Percentiles rank a stretch among this genome's conserved stretches.
Evolutionary conservation across 2,329 filamentous ascomycete genomes (phyloP).

Genomic region (Ophiocordyceps camponoti-rufipedis): DNA sequence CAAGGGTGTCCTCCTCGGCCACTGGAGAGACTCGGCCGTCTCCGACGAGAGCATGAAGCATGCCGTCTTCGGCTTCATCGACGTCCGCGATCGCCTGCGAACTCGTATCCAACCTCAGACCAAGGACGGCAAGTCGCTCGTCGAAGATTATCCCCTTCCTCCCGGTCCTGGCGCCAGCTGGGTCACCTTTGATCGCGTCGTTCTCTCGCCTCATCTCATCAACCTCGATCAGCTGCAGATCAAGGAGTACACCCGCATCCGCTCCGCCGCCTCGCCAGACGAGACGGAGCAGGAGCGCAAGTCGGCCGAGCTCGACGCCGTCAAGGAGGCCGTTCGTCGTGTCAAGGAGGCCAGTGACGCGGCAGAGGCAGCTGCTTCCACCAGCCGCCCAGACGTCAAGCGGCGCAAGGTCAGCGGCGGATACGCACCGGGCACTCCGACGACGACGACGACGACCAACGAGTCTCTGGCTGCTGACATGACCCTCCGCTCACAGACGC

Average conservation of each 20-base stretch:
- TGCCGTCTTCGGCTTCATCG: conserved; percentile 43
- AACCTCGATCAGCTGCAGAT: conserved; percentile 36
- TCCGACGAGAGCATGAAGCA: conserved; percentile 32
- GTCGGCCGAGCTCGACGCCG: conserved; percentile 22
- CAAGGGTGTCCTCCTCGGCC: conserved; percentile 34
- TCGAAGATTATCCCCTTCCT: conserved; percentile 28
- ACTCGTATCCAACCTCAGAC: conserved; percentile 36
- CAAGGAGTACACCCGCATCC: conserved; percentile 44
- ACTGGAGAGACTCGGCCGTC: conserved; percentile 40
- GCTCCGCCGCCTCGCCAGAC: conserved; percentile 17
- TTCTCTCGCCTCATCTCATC: conserved; percentile 38
- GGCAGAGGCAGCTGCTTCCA: conserved; percentile 21
- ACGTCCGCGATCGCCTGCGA: conserved; percentile 39
- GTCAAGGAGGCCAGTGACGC: conserved; percentile 24
- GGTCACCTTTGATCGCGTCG: conserved; percentile 43
- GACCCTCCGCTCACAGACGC: conserved; percentile 3
- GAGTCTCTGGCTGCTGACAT: conserved; percentile 2
- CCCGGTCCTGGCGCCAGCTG: conserved; percentile 43
- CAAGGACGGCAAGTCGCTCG: conserved; percentile 26
- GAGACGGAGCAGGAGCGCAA: conserved; percentile 19
- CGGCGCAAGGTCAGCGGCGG: conserved; percentile 25
- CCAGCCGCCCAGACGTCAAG: conserved; percentile 22
- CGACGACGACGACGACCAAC: conserved; percentile 1
- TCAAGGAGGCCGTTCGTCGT: conserved; percentile 26
- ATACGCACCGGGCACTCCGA: conserved; percentile 15